Conservation (phyloP, 1,284 basidiomycete species). For the Meripilus lineatus region DNA sequence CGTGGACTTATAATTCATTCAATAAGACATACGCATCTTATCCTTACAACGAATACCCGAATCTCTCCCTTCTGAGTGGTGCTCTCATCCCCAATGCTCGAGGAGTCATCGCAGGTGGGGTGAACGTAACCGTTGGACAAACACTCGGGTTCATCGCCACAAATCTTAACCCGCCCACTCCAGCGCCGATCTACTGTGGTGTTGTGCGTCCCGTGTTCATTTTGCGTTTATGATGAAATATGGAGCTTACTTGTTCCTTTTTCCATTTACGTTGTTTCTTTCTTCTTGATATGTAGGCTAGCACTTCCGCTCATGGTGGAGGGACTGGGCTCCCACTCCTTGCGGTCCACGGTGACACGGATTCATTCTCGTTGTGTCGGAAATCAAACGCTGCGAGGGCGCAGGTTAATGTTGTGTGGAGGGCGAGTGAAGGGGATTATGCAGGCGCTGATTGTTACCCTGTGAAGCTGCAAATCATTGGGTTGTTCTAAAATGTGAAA, state of each 20-base stretch:
- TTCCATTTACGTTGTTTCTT: too few relatives aligned
- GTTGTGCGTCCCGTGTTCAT: neutral
- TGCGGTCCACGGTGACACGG: neutral
- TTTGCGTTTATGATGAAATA: neutral
- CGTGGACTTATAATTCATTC: neutral
- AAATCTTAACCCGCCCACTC: conserved; percentile 11
- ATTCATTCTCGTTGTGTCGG: neutral
- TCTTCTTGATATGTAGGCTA: too few relatives aligned
- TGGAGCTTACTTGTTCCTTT: neutral
- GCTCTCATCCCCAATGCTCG: neutral
- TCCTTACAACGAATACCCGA: conserved; percentile 2
- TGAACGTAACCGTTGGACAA: neutral
- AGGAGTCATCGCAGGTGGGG: neutral
- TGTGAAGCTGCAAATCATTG: too few relatives aligned
- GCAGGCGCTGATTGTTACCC: too few relatives aligned
- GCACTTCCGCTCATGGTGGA: neutral
- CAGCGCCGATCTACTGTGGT: conserved; percentile 20
- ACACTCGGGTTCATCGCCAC: conserved; percentile 14
- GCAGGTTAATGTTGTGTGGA: too few relatives aligned
- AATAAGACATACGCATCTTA: conserved; percentile 1
- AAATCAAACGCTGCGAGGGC: too few relatives aligned
- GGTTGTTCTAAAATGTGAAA: too few relatives aligned
- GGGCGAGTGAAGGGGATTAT: too few relatives aligned
- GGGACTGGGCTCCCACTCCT: neutral
- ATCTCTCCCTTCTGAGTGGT: neutral